Base-by-base conservation (phyloP, 305 asterid species). In the Nicotiana rustica region DNA sequence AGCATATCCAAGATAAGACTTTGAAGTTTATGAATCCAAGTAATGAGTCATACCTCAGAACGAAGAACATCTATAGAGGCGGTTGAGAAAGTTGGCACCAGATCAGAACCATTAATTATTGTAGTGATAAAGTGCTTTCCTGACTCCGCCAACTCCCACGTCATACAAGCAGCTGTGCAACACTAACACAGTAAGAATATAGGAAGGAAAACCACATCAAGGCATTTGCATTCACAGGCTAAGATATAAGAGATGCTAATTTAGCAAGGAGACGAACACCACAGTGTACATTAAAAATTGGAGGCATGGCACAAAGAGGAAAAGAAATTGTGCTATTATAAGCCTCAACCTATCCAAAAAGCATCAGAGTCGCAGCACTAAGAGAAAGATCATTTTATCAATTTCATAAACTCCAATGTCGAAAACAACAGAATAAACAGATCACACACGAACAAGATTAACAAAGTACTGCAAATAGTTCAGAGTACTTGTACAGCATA, bases 111-210 rank as follows among this genome's bases (percentile, higher is more conserved):
- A 81, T 95, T 95, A 76, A 93, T 88, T 85, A 93, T 85, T 65
- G 97, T 91, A 66, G 97, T 90, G 77, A 93, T 93, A 89, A 93
- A 93, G 84, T 92, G 90, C 77, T 93, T 91, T 75, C 98, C 97
- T 10, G 97, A 95, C 83, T 95, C 98, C 5, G 96, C 98, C 90
- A 95, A 87, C 87, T 91, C 98, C 95, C 93, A 90, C 41, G 97
- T 95, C 97, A 95, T 93, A 86, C 98, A 93, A 81, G 98, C 97
- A 87, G 96, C 97, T 95, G 88, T 33, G 33, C 47, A 77, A 21
- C 31, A 44, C 59, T 56, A 8, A 17, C 44, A 60, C 18, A 21
- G 19, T 59, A 18, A 67, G 79, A 25, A 19, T 47, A 56, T 15
- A 49, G 33, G 56, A 29, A 47, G 38, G 31, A 52, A 78, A 52